Conservation (phyloP, 73 alveolate species). For the Stentor coeruleus region DNA sequence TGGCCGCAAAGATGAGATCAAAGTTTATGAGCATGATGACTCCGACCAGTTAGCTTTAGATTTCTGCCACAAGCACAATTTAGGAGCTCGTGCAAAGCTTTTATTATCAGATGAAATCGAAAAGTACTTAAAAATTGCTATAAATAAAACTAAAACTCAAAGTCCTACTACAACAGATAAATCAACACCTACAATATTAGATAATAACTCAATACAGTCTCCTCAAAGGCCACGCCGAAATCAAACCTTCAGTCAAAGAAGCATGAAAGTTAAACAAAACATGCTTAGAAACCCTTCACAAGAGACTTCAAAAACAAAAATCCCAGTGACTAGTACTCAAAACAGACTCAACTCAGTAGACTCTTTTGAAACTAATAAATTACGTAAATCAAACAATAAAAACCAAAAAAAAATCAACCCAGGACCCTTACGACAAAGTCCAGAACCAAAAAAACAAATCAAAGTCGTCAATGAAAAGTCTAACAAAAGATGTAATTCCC, state of each 20-base stretch:
- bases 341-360: too few species aligned
- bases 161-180: too few species aligned
- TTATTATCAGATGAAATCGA: not conserved
- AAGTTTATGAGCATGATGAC: slow-evolving; percentile 12
- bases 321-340: too few species aligned
- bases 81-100: not conserved
- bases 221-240: not conserved
- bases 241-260: not conserved
- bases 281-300: too few species aligned
- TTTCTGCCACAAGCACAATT: slow-evolving; percentile 18
- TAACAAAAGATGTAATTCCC: not conserved
- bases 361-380: too few species aligned
- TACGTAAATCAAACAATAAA: too few species aligned
- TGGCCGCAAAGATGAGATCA: not conserved
- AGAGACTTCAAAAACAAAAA: too few species aligned
- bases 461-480: too few species aligned
- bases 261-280: not conserved
- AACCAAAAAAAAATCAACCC: too few species aligned
- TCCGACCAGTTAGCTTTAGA: slow-evolving; percentile 13
- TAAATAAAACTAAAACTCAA: not conserved
- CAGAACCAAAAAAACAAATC: too few species aligned
- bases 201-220: not conserved
- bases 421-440: too few species aligned
- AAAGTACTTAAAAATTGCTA: not conserved
- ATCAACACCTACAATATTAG: too few species aligned